phyloP scores from a whole-genome alignment of 164 flowering plant genomes.

The Aristolochia contorta region DNA sequence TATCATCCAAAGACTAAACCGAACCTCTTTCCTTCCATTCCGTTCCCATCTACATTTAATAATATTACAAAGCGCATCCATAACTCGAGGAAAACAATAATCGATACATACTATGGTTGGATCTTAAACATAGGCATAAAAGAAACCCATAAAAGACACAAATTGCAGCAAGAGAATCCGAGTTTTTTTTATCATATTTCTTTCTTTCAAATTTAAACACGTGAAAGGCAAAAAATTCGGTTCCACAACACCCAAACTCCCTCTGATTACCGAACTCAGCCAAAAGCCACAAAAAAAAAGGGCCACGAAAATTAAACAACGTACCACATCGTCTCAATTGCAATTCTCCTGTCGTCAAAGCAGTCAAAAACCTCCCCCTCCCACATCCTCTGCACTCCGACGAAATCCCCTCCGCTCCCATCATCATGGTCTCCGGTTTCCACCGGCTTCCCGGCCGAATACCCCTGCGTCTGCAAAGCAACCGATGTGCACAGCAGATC shows the following conservation, averaged over 20 bases:
- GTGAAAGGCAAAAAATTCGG: neutral
- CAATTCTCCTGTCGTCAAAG: conserved; percentile 69
- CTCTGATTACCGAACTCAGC: neutral
- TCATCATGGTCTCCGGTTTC: conserved; percentile 8
- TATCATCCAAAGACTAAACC: too few species aligned
- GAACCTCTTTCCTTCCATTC: too few species aligned
- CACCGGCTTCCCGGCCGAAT: conserved; percentile 18
- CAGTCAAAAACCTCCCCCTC: conserved; percentile 84
- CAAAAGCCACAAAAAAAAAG: conserved; percentile 1
- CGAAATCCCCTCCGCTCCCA: conserved; percentile 26
- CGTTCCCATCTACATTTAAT: too few species aligned
- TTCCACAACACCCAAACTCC: neutral
- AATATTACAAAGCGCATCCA: too few species aligned
- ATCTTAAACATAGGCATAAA: too few species aligned
- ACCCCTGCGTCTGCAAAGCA: conserved; percentile 72
- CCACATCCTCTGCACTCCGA: conserved; percentile 92
- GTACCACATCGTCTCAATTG: conserved; percentile 59
- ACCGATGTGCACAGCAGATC: conserved; percentile 86
- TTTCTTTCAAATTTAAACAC: too few species aligned
- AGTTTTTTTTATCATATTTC: too few species aligned
- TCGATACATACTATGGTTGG: too few species aligned
- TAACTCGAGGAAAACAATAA: too few species aligned
- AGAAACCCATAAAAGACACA: too few species aligned
- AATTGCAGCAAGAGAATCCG: too few species aligned
- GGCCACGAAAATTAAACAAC: neutral